These are phyloP conservation scores for Trichoderma semiorbis DNA, from an alignment of 2,329 filamentous ascomycete genomes.

Conservation along the genomic window DNA sequence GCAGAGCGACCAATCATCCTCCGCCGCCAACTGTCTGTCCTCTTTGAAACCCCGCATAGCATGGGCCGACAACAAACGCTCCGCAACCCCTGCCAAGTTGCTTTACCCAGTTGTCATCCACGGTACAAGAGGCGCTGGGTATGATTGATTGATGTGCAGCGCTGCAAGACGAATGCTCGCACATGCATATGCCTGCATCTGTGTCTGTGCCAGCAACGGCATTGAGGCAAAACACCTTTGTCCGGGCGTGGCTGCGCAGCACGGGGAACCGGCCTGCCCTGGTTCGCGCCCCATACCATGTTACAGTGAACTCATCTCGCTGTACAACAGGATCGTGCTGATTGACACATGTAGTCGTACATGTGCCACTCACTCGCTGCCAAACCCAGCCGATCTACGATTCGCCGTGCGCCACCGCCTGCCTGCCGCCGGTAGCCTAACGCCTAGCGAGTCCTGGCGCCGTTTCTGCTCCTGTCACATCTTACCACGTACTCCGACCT, in stretches of 20 bases:
- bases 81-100: not conserved
- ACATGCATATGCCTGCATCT: not conserved
- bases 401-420: constrained; percentile 1
- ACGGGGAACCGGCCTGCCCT: not conserved
- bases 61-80: not conserved
- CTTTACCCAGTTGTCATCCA: not conserved
- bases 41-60: constrained; percentile 2
- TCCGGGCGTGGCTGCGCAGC: not conserved
- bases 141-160: not conserved
- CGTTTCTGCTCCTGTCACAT: not conserved
- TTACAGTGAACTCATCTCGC: not conserved
- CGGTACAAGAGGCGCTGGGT: not conserved
- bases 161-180: not conserved
- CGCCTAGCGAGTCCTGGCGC: not conserved
- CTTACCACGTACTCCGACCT: not conserved
- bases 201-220: not conserved
- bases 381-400: constrained; percentile 15
- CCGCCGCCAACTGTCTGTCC: not conserved
- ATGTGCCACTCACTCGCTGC: not conserved
- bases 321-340: constrained; percentile 2
- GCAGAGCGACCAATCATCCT: not conserved
- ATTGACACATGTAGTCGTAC: not conserved
- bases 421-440: not conserved
- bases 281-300: not conserved
- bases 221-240: not conserved